Conservation (phyloP, 1,139 yeast genomes). For the Taphrina deformans region DNA sequence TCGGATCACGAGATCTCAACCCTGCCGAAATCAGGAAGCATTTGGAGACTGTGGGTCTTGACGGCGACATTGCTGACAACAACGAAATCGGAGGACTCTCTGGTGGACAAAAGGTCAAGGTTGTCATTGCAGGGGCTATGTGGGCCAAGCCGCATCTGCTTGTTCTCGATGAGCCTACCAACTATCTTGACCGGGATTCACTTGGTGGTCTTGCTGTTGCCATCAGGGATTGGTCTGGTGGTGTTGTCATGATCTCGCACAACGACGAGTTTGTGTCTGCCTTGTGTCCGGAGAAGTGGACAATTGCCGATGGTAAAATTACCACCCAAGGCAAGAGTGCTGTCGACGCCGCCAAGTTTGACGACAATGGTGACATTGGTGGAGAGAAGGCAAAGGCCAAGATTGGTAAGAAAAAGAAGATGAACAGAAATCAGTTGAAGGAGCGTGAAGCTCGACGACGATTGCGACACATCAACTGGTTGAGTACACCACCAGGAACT, state of each 20-base stretch:
- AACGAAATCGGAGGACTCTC: slow-evolving; percentile 95
- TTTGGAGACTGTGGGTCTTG: slow-evolving; percentile 94
- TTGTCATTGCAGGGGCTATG: slow-evolving; percentile 99
- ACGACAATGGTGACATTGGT: slow-evolving; percentile 57
- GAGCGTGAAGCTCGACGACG: slow-evolving; percentile 90
- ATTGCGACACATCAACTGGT: slow-evolving; percentile 90
- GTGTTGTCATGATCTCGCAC: slow-evolving; percentile 98
- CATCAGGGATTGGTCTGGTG: slow-evolving; percentile 96
- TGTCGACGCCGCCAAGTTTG: slow-evolving; percentile 76
- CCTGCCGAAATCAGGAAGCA: slow-evolving; percentile 94
- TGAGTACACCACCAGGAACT: slow-evolving; percentile 31
- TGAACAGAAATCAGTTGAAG: slow-evolving; percentile 95
- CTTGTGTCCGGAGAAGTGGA: slow-evolving; percentile 97
- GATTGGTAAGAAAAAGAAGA: slow-evolving; percentile 77
- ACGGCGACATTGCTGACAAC: slow-evolving; percentile 97
- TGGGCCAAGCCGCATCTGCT: slow-evolving; percentile 99
- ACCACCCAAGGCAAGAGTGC: slow-evolving; percentile 77
- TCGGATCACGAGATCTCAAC: slow-evolving; percentile 88
- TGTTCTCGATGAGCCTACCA: slow-evolving; percentile 97
- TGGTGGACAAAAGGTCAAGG: slow-evolving; percentile 97
- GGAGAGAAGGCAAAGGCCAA: slow-evolving; percentile 57
- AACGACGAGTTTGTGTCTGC: slow-evolving; percentile 97
- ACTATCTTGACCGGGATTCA: slow-evolving; percentile 95
- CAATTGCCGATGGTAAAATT: slow-evolving; percentile 87
- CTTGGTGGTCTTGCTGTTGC: slow-evolving; percentile 97